Evolutionary conservation across 2,329 filamentous ascomycete species (phyloP).

Genomic region (Dothistroma pini): DNA sequence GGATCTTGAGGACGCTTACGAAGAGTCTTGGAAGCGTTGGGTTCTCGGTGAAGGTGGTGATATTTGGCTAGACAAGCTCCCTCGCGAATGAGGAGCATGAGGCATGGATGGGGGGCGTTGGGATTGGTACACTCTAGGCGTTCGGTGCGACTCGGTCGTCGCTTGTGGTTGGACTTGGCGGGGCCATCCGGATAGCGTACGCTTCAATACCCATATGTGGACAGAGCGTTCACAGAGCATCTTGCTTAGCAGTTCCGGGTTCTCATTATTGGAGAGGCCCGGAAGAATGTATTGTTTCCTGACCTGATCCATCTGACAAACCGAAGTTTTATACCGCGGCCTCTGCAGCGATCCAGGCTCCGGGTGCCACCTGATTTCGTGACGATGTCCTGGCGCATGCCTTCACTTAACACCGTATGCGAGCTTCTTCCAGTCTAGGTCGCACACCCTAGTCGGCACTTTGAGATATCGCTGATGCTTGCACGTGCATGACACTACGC

Average conservation of each 20-base stretch:
- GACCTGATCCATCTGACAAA: background rate
- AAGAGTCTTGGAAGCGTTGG: constrained; percentile 85
- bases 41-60: constrained; percentile 83
- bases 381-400: background rate
- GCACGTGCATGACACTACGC: background rate
- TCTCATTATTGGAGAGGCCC: background rate
- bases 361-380: background rate
- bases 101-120: constrained; percentile 11
- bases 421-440: background rate
- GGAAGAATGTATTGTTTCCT: background rate
- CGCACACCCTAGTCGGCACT: background rate
- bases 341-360: background rate
- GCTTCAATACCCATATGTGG: constrained; percentile 3
- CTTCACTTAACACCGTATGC: background rate
- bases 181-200: background rate
- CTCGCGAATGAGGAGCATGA: constrained; percentile 8
- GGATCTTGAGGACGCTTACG: constrained; percentile 85
- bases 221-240: constrained; percentile 1
- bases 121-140: background rate
- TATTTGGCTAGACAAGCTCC: constrained; percentile 64
- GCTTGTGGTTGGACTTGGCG: background rate
- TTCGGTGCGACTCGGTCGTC: background rate
- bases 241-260: background rate
- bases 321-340: background rate
- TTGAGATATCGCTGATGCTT: background rate